A percentile compares a stretch with the other conserved stretches of the same genome.
Evolutionary conservation across 257 asterid genomes (phyloP).

Genomic region (Plantago major): DNA sequence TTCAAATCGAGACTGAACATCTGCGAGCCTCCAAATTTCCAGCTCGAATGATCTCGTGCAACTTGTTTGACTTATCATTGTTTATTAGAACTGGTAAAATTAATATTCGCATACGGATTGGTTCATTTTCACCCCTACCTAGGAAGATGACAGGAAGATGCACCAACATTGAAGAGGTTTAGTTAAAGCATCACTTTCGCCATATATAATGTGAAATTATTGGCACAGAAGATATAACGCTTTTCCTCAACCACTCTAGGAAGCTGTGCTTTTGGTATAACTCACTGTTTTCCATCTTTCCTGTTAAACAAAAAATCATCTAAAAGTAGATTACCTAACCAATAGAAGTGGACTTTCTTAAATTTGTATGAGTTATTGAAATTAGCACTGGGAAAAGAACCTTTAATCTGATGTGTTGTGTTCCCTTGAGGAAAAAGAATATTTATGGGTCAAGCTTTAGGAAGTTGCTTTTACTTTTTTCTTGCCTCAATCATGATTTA

Average conservation of each 20-base stretch:
- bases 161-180: background rate
- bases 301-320: background rate
- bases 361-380: background rate
- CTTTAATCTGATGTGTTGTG: constrained; percentile 9
- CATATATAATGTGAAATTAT: background rate
- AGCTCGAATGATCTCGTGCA: too few species aligned
- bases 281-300: constrained; percentile 2
- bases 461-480: constrained; percentile 17
- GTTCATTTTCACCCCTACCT: background rate
- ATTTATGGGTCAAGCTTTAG: constrained; percentile 20
- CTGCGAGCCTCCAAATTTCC: too few species aligned
- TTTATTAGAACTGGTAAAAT: too few species aligned
- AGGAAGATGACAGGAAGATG: background rate
- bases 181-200: constrained; percentile 4
- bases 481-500: constrained; percentile 25
- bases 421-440: constrained; percentile 18
- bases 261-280: constrained; percentile 1
- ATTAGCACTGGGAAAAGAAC: background rate
- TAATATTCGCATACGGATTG: too few species aligned
- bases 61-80: too few species aligned
- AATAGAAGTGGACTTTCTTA: constrained; percentile 6
- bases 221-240: background rate
- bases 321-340: constrained; percentile 12
- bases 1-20: too few species aligned
- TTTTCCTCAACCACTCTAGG: constrained; percentile 2